Evolutionary conservation across 371 early-diverging fungal genomes (phyloP).

Genomic region (Actinomucor elegans): DNA sequence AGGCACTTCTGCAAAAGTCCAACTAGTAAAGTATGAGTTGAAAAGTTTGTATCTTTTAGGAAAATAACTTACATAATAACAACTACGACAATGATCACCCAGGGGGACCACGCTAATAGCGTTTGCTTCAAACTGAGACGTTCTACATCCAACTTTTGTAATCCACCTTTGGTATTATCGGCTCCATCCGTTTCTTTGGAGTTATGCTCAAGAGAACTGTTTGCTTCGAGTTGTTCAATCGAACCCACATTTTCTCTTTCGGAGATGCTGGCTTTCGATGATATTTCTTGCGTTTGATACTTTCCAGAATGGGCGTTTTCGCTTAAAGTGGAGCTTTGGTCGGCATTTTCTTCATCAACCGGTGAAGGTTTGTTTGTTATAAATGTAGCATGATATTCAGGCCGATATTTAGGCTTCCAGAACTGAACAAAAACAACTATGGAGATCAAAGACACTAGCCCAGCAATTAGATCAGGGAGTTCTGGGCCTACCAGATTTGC

Average conservation of each 20-base stretch:
- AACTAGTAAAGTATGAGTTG: too few species aligned
- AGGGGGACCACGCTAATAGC: slow-evolving; percentile 48
- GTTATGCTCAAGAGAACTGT: too few species aligned
- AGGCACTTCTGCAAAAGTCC: slow-evolving; percentile 42
- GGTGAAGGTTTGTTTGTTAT: not conserved
- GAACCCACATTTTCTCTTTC: too few species aligned
- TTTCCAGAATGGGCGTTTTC: not conserved
- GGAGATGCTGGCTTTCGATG: too few species aligned
- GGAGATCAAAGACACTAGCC: slow-evolving; percentile 37
- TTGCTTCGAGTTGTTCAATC: too few species aligned
- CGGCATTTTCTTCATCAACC: slow-evolving; percentile 15
- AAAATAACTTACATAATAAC: slow-evolving; percentile 41
- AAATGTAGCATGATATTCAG: slow-evolving; percentile 33
- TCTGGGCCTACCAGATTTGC: slow-evolving; percentile 50
- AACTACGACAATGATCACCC: slow-evolving; percentile 42
- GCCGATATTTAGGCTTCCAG: slow-evolving; percentile 47
- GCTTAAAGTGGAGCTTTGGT: not conserved
- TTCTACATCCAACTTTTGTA: not conserved
- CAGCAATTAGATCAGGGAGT: slow-evolving; percentile 51
- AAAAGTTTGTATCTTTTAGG: too few species aligned
- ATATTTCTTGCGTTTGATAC: too few species aligned
- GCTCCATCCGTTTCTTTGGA: not conserved
- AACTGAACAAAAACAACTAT: slow-evolving; percentile 44
- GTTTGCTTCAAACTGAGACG: slow-evolving; percentile 38
- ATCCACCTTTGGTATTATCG: too few species aligned